These are phyloP conservation scores for Linnemannia schmuckeri DNA, from an alignment of 192 early-diverging fungal genomes.

Conservation along the genomic window DNA sequence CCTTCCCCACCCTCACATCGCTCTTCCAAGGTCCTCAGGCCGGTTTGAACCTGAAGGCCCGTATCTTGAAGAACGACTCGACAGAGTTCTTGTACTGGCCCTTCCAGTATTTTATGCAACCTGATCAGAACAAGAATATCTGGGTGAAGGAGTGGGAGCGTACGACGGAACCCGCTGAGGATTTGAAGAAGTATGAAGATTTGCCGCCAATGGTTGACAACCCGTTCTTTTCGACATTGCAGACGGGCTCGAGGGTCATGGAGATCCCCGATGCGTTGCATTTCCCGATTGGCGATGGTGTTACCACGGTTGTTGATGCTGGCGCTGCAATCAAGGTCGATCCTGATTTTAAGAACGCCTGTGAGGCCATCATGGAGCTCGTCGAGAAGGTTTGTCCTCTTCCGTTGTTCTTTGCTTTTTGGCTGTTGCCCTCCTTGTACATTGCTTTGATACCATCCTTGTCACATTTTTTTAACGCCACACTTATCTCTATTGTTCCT, in stretches of 20 bases:
- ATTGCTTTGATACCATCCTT: neutral
- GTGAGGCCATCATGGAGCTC: slow-evolving; percentile 17
- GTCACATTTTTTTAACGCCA: neutral
- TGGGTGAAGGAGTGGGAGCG: slow-evolving; percentile 55
- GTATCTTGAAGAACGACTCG: slow-evolving; percentile 24
- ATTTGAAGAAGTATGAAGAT: neutral
- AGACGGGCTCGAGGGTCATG: slow-evolving; percentile 8
- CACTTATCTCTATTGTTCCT: neutral
- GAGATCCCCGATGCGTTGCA: slow-evolving; percentile 35
- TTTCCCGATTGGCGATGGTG: slow-evolving; percentile 34
- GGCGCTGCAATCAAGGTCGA: slow-evolving; percentile 33
- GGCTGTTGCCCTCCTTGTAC: neutral
- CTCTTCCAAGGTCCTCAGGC: slow-evolving; percentile 6
- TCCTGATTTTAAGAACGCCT: slow-evolving; percentile 27
- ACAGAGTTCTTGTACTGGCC: slow-evolving; percentile 59
- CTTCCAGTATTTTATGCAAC: slow-evolving; percentile 30
- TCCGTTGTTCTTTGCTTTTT: neutral
- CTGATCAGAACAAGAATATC: slow-evolving; percentile 26
- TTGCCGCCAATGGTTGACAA: slow-evolving; percentile 27
- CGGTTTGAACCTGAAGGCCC: slow-evolving; percentile 20
- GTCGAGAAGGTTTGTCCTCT: slow-evolving; percentile 16
- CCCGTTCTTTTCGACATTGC: slow-evolving; percentile 30
- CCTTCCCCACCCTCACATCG: slow-evolving; percentile 14
- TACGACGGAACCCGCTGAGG: slow-evolving; percentile 21
- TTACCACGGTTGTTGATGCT: slow-evolving; percentile 8